Evolutionary conservation across 2,329 filamentous ascomycete species (phyloP), one percentile per base, ranked within the genome.

Genomic region (Sporothrix curviconia): DNA sequence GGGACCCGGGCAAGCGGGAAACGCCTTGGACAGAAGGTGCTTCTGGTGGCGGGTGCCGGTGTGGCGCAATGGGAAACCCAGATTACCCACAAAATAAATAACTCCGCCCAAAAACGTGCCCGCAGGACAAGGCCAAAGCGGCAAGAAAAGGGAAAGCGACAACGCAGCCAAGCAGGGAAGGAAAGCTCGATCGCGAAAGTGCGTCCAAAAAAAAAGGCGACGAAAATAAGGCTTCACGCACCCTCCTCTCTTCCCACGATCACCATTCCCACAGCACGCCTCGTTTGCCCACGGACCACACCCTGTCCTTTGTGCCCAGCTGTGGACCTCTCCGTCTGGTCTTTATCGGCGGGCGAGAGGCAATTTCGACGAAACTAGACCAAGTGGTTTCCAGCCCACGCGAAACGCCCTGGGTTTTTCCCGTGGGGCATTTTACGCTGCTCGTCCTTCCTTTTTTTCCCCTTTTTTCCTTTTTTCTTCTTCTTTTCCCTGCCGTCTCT

Each of bases 191-290:
- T n/a, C 51, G 56, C 56, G 50, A 39, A 43, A 22, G 50, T 49
- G 50, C 36, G 56, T 58, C 51, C 55, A 39, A 15, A 36, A 55
- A 55, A 58, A 51, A 51, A 39, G 22, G 49, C 36, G 47, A 34
- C 32, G n/a, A 47, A 55, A 55, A 55, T 53, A 57, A n/a, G n/a
- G 56, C 56, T 55, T 58, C 56, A 55, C 50, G 28, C 47, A 37
- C 14, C 28, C 28, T n/a, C 25, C 51, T 55, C 44, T 44, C 37
- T 32, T 42, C 25, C 22, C n/a, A 11, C 34, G 12, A 7, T 43
- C 51, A 34, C 42, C 50, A 5, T 51, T 28, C 30, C 47, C 19
- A 30, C 47, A 44, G 24, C 19, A 32, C 50, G 37, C 19, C 47
- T 19, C 22, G 36, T 39, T 53, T 42, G 22, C 43, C 40, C 24